Base-by-base conservation (phyloP, 2,329 filamentous ascomycete species). In the Xylariaceae sp. region DNA sequence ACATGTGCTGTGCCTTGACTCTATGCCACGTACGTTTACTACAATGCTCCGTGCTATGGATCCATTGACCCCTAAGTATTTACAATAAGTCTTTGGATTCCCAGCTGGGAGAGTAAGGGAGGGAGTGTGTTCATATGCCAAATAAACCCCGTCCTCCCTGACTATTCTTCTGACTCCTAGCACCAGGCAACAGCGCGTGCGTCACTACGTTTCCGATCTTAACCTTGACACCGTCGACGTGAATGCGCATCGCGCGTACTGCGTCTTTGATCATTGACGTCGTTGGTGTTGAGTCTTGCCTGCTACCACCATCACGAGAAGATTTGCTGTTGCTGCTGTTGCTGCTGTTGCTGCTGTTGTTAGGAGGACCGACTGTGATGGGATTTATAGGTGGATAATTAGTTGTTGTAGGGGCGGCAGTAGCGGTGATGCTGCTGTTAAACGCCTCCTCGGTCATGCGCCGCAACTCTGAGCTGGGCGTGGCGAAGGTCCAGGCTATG, bases 401-500 rank as follows among this genome's bases (percentile, higher is more conserved):
- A n/a, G n/a, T n/a, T n/a, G n/a, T n/a, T n/a, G n/a, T n/a, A n/a
- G n/a, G n/a, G n/a, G n/a, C n/a, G n/a, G n/a, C 39, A 41, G 21
- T 8, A 21, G 21, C 5, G 5, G 6, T 21, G 28, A n/a, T 6
- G 46, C n/a, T 3, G 6, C n/a, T 16, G n/a, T 40, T 17, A 12
- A 63, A 76, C 3, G 73, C 61, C 3, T 61, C 56, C 3, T 71
- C 65, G 0, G 79, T 82, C 23, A 67, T 67, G 46, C 71, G 61
- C 14, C 69, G 67, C 12, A 82, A 67, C 29, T 81, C 78, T 3
- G 75, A 77, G 0, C 28, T 51, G n/a, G 85, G 87, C 37, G 77
- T 71, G 8, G 78, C 73, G 60, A 94, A 80, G 1, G 84, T 89
- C 95, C 94, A 98, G 0, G 89, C 95, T 53, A 99, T 85, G 41